Percentiles rank a stretch among this genome's conserved stretches.
Conservation (phyloP, 2,329 filamentous ascomycete genomes). For the Colletotrichum sp. region DNA sequence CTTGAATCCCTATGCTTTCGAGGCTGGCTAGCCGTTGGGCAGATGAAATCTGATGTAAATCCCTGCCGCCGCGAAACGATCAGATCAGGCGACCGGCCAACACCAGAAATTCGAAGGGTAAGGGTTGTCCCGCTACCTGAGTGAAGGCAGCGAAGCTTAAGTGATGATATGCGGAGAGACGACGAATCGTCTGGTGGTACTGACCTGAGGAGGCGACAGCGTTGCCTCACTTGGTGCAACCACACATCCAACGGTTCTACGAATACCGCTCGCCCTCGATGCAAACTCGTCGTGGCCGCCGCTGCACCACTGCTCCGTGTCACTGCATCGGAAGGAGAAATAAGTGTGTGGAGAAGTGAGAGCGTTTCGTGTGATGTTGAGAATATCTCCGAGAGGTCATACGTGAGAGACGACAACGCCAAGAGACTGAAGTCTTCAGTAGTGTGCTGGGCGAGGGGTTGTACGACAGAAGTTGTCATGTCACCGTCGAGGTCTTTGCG, state of each 20-base stretch:
- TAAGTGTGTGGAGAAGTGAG: constrained; percentile 4
- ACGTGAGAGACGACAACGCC: background rate
- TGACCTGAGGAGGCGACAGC: constrained; percentile 12
- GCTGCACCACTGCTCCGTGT: constrained; percentile 15
- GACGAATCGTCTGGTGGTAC: constrained; percentile 3
- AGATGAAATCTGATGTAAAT: background rate
- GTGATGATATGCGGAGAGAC: background rate
- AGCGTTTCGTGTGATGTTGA: background rate
- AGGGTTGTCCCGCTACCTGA: background rate
- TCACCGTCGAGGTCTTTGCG: background rate
- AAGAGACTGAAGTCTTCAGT: background rate
- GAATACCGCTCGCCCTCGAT: constrained; percentile 17
- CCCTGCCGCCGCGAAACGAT: background rate
- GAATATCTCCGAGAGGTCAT: constrained; percentile 9
- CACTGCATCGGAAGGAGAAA: constrained; percentile 15
- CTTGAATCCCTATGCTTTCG: background rate
- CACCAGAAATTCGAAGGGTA: background rate
- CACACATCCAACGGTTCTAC: background rate
- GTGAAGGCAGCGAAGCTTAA: background rate
- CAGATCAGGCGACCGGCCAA: background rate
- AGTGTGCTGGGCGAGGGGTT: background rate
- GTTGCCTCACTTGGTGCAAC: constrained; percentile 19
- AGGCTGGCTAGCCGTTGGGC: background rate
- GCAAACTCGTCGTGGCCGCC: constrained; percentile 19
- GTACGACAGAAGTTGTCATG: background rate